Evolutionary conservation across 306 rosid genomes (phyloP).

Genomic region (Styphnolobium japonicum): DNA sequence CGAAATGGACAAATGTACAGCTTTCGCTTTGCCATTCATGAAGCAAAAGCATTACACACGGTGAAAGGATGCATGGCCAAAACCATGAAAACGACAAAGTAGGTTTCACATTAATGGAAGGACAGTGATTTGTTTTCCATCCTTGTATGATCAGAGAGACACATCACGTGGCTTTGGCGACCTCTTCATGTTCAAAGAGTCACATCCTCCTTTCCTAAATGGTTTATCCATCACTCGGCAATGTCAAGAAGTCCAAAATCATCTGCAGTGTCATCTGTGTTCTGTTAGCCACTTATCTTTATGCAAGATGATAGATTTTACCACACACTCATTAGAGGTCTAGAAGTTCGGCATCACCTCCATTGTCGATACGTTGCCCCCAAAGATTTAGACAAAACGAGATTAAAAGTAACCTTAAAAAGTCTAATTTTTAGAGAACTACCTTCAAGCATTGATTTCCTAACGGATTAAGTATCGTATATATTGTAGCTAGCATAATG

Average conservation of each 20-base stretch:
- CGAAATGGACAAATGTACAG: conserved; percentile 32
- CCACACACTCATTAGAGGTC: conserved; percentile 8
- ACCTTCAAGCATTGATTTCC: conserved; percentile 54
- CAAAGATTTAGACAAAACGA: not conserved
- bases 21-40: conserved; percentile 24
- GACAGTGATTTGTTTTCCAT: conserved; percentile 34
- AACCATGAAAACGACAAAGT: conserved; percentile 14
- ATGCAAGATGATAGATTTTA: conserved; percentile 9
- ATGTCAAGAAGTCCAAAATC: conserved; percentile 16
- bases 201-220: conserved; percentile 24
- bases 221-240: conserved; percentile 16
- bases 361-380: not conserved
- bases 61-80: conserved; percentile 26
- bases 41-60: conserved; percentile 5
- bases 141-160: conserved; percentile 26
- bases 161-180: conserved; percentile 47
- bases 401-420: not conserved
- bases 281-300: conserved; percentile 7
- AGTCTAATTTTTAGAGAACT: not conserved
- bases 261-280: not conserved
- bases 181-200: conserved; percentile 35
- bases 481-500: conserved; percentile 44
- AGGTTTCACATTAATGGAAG: conserved; percentile 23
- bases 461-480: conserved; percentile 50
- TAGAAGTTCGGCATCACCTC: not conserved